Percentiles rank a stretch among this genome's conserved stretches.
Evolutionary conservation across 768 basidiomycete species (phyloP).

Genomic region (Wakefieldia striispora): DNA sequence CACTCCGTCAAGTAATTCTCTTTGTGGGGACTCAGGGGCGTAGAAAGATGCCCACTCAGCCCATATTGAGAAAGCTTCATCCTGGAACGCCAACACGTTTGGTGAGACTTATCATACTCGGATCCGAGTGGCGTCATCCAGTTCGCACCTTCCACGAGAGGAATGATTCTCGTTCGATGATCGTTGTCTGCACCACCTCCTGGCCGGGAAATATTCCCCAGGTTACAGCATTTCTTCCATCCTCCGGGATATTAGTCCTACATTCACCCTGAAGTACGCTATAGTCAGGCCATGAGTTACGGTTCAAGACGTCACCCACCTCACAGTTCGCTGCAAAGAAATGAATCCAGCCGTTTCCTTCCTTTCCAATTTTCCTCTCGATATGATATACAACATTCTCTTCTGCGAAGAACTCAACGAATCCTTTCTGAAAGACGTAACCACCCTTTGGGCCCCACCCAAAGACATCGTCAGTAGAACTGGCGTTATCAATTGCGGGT

Average conservation of each 20-base stretch:
- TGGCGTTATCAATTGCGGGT: conserved; percentile 82
- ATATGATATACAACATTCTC: conserved; percentile 54
- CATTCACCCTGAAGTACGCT: conserved; percentile 59
- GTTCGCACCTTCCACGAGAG: conserved; percentile 87
- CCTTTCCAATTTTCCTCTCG: conserved; percentile 51
- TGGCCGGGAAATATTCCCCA: conserved; percentile 99
- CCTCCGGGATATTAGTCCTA: conserved; percentile 73
- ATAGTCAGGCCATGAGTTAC: background rate
- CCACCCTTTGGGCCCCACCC: conserved; percentile 95
- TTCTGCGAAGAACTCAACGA: conserved; percentile 93
- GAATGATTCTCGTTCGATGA: conserved; percentile 95
- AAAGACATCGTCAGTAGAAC: conserved; percentile 71
- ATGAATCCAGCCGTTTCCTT: conserved; percentile 67
- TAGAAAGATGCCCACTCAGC: conserved; percentile 90
- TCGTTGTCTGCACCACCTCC: conserved; percentile 93
- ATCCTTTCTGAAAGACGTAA: conserved; percentile 96
- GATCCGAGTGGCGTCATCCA: background rate
- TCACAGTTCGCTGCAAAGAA: conserved; percentile 81
- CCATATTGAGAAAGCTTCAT: conserved; percentile 97
- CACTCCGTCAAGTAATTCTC: conserved; percentile 70
- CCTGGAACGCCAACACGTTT: conserved; percentile 44
- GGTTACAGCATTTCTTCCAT: conserved; percentile 90
- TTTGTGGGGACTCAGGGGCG: conserved; percentile 68
- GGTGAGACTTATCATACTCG: background rate
- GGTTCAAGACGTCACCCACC: conserved; percentile 40